Base-by-base conservation (phyloP, 176 grass and related monocot genomes). In the Oryza punctata region DNA sequence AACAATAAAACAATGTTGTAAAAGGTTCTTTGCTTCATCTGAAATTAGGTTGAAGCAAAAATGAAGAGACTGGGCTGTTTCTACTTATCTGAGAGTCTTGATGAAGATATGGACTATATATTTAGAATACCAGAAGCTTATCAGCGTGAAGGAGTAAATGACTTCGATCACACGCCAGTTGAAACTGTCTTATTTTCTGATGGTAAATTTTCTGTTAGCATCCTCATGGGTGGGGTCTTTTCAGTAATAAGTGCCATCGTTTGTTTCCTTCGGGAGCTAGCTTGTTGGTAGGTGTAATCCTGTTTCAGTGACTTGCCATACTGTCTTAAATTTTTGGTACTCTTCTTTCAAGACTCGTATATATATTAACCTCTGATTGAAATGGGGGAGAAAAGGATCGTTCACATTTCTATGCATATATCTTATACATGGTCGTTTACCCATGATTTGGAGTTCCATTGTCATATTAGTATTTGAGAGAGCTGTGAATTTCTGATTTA, bases 41-140 rank as follows among this genome's bases (percentile, higher is more conserved):
- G 70, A 19, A 75, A 85, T 44, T 88, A 97, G 95, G 89, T 98
- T 84, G 92, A 93, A 86, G 69, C 90, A 76, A 91, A 91, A 88
- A 70, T 75, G 72, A 90, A 89, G 87, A 92, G 69, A 67, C 77
- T 98, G 15, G 95, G 95, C 67, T 98, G 92, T 80, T 98, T 98
- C 63, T 98, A 95, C 82, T 88, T 98, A 68, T 98, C 92, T 5
- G 95, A 98, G 85, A 98, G 87, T 91, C 88, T 98, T 70, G 92
- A 98, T 94, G 90, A 94, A 78, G 85, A 98, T 27, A 85, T 85
- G 83, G 92, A 98, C 38, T 91, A 88, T 77, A 91, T 98, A 89
- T 98, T 94, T 80, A 88, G 78, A 65, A 69, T 87, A 67, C 95
- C 95, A 21, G 85, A 93, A 68, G 86, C 79, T 77, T 87, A 88